Evolutionary conservation across 2,329 filamentous ascomycete species (phyloP).

Genomic region (Calonectria montana): DNA sequence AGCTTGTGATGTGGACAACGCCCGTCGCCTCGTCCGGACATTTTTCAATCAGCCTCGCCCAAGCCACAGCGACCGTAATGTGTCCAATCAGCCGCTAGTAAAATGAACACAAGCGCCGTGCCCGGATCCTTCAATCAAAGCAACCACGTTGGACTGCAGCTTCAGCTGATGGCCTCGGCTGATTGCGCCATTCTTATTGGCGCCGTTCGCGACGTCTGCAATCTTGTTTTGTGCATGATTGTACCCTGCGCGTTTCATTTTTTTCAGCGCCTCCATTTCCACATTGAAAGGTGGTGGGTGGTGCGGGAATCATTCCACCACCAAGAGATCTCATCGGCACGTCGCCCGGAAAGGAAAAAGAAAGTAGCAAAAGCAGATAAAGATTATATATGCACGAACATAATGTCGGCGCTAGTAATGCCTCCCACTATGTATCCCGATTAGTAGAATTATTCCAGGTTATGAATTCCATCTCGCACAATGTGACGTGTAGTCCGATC

Average conservation of each 20-base stretch:
- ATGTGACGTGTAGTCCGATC: no score
- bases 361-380: no score
- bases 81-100: not conserved
- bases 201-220: not conserved
- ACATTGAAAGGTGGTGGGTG: not conserved
- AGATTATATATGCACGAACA: no score
- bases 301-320: not conserved
- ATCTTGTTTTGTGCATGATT: not conserved
- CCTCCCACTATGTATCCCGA: no score
- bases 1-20: not conserved
- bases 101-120: not conserved
- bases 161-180: not conserved
- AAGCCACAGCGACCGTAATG: not conserved
- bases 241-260: not conserved
- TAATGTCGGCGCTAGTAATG: no score
- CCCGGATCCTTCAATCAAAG: not conserved
- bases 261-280: not conserved
- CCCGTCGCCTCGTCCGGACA: not conserved
- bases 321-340: not conserved
- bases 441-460: no score
- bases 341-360: no score
- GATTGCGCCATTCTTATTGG: not conserved
- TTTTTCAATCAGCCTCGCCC: constrained; percentile 1
- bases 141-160: not conserved
- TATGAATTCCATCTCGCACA: no score